phyloP scores from a whole-genome alignment of 2,329 filamentous ascomycete genomes.

The Talaromyces sp. region DNA sequence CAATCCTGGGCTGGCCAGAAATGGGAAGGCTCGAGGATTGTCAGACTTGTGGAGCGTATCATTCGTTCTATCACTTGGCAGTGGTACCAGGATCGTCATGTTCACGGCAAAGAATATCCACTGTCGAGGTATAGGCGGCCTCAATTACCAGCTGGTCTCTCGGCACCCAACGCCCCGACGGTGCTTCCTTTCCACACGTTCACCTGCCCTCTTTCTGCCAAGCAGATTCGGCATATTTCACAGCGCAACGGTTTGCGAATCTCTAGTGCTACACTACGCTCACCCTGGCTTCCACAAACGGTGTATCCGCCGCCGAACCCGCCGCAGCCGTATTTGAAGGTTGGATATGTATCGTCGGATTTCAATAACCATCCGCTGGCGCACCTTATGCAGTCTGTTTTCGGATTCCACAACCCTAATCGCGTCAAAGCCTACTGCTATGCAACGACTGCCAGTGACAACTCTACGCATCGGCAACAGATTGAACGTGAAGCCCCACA shows the following conservation, averaged over 20 bases:
- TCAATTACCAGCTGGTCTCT: conserved; percentile 64
- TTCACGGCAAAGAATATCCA: conserved; percentile 55
- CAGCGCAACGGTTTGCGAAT: conserved; percentile 92
- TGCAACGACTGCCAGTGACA: conserved; percentile 86
- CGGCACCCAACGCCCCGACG: conserved; percentile 82
- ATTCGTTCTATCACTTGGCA: conserved; percentile 72
- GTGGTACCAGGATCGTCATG: conserved; percentile 81
- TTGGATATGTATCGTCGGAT: conserved; percentile 95
- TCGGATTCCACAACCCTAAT: conserved; percentile 73
- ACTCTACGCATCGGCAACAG: conserved; percentile 80
- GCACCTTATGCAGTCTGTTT: conserved; percentile 97
- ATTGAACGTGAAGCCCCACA: conserved; percentile 90
- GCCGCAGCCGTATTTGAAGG: conserved; percentile 74
- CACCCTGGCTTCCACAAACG: conserved; percentile 75
- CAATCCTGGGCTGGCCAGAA: conserved; percentile 64
- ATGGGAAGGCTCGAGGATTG: conserved; percentile 83
- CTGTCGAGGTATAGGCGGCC: conserved; percentile 63
- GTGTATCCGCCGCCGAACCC: conserved; percentile 83
- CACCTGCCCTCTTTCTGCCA: conserved; percentile 85
- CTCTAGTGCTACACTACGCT: conserved; percentile 78
- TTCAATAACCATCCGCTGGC: conserved; percentile 98
- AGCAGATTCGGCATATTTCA: conserved; percentile 88
- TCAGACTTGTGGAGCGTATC: conserved; percentile 78
- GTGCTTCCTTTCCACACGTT: conserved; percentile 97
- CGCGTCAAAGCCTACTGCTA: conserved; percentile 88